Conservation (phyloP, 768 basidiomycete genomes). For the Naganishia vishniacii region DNA sequence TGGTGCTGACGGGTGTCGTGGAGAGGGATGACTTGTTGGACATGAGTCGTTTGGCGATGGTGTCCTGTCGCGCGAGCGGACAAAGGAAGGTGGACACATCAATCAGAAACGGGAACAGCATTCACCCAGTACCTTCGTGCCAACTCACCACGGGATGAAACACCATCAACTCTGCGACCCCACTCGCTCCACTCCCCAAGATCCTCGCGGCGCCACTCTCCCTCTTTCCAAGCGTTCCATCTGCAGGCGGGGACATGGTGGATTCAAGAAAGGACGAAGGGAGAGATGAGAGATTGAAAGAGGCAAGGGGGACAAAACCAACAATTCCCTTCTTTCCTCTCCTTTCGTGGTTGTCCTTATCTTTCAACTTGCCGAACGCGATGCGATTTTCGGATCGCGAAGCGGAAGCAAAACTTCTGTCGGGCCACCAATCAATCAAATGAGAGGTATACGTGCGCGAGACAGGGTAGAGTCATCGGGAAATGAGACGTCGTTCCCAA, state of each 20-base stretch:
- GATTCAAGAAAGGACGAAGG: too few relatives aligned
- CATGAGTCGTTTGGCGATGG: slow-evolving; percentile 97
- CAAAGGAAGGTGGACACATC: neutral
- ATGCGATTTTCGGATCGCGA: too few relatives aligned
- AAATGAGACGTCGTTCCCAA: too few relatives aligned
- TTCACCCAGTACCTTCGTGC: neutral
- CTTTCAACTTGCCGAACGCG: too few relatives aligned
- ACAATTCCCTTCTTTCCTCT: too few relatives aligned
- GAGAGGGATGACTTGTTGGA: slow-evolving; percentile 69
- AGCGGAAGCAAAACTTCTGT: too few relatives aligned
- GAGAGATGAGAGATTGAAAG: too few relatives aligned
- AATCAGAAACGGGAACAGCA: neutral
- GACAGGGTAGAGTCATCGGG: too few relatives aligned
- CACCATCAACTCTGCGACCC: slow-evolving; percentile 86
- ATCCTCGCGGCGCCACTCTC: slow-evolving; percentile 87
- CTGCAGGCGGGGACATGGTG: slow-evolving; percentile 43
- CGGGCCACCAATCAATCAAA: too few relatives aligned
- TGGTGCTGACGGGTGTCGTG: slow-evolving; percentile 59
- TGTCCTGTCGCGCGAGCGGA: slow-evolving; percentile 55
- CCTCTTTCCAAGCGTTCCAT: slow-evolving; percentile 31
- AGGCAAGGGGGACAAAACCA: too few relatives aligned
- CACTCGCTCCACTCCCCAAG: slow-evolving; percentile 85
- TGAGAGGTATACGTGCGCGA: too few relatives aligned
- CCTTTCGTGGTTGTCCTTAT: too few relatives aligned
- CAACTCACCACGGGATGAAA: slow-evolving; percentile 67